Base-by-base conservation (phyloP, 352 stramenopile genomes). In the Phytophthora pistaciae region DNA sequence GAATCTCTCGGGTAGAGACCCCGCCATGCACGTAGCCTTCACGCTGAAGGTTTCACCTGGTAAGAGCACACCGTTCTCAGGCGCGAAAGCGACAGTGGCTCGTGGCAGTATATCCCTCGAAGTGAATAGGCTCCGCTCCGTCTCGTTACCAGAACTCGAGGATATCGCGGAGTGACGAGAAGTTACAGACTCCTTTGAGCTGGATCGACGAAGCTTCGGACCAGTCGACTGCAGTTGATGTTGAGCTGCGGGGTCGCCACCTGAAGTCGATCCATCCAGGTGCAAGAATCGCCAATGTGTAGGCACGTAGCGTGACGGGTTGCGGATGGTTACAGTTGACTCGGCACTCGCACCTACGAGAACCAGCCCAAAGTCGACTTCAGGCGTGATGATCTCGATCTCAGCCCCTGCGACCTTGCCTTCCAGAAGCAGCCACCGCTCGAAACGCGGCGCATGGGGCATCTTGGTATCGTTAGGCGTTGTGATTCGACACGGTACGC, bases 361-460 rank as follows among this genome's bases (percentile, higher is more conserved):
- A 3, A 95, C 87, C 31, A 94, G 77, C 0, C 88, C 88, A 62
- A 95, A 95, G 63, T 95, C 86, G 21, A 95, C 68, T 56, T 95
- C 85, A 0, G 65, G 38, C 1, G 69, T 77, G 11, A 80, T 36
- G 23, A 95, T 82, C 14, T 81, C 66, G 5, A 95, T 78, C 29
- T 80, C 59, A 5, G 82, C 71, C 1, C 25, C 55, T 14, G 72
- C 73, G 14, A 94, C 82, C 0, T 54, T 29, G 6, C 85, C 87
- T 71, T 90, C 76, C 10, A 92, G 62, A 25, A 86, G 70, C 60
- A 93, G 27, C 81, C 79, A 90, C 1, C 81, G 84, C 53, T 84
- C 75, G 52, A 87, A 84, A 0, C 8, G 23, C 5, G 68, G n/a
- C 6, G 42, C 20, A 1, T 60, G 16, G 18, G 8, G 5, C 6